Evolutionary conservation across 1,139 yeast genomes (phyloP).

Genomic region (Williopsis jadinii): DNA sequence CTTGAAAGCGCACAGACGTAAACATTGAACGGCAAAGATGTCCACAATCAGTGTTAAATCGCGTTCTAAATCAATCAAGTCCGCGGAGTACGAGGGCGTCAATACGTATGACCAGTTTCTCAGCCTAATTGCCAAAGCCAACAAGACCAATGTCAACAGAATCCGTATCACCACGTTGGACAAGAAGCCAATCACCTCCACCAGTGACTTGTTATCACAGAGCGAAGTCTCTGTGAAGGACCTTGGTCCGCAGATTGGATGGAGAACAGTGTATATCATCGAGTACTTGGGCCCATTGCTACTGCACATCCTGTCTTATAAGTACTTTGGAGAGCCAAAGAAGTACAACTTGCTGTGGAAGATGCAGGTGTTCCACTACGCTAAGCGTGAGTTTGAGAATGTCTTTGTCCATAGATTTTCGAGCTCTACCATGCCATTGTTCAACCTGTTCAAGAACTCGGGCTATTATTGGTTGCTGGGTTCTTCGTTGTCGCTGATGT

Average conservation of each 20-base stretch:
- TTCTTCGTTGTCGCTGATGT: constrained; percentile 64
- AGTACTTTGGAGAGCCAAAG: constrained; percentile 14
- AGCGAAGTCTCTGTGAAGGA: constrained; percentile 58
- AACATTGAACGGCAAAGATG: background rate
- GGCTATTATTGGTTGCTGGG: constrained; percentile 87
- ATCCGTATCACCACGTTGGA: constrained; percentile 29
- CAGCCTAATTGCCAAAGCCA: constrained; percentile 36
- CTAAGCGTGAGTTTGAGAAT: constrained; percentile 87
- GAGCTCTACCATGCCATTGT: constrained; percentile 84
- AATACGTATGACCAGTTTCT: constrained; percentile 31
- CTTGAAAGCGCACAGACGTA: no score
- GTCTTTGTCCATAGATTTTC: constrained; percentile 78
- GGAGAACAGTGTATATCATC: constrained; percentile 81
- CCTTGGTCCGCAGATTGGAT: constrained; percentile 86
- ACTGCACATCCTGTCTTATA: constrained; percentile 65
- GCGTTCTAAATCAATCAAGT: constrained; percentile 43
- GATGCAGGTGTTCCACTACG: constrained; percentile 65
- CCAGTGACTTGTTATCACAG: constrained; percentile 21
- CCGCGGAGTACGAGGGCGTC: constrained; percentile 31
- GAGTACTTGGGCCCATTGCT: constrained; percentile 89
- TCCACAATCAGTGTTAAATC: constrained; percentile 36
- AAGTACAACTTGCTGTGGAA: constrained; percentile 21
- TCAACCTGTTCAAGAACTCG: constrained; percentile 82
- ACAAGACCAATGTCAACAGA: constrained; percentile 37
- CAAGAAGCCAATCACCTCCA: constrained; percentile 22